Conservation (phyloP, 108 stramenopile species). For the Asterionellopsis glacialis region DNA sequence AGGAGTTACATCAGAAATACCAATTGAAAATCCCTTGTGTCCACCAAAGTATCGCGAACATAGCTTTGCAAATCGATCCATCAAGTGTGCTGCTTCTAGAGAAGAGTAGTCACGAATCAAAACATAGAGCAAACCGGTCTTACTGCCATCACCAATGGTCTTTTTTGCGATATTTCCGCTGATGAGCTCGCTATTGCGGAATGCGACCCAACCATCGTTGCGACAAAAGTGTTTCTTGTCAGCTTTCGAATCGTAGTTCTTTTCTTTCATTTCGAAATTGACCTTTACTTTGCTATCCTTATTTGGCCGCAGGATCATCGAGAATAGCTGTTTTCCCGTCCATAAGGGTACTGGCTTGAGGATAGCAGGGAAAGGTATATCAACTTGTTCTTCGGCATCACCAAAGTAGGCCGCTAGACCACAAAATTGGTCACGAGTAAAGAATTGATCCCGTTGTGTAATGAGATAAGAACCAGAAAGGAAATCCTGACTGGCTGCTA, state of each 20-base stretch:
- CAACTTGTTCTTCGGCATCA: slow-evolving; percentile 88
- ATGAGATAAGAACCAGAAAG: slow-evolving; percentile 91
- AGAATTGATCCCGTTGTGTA: slow-evolving; percentile 94
- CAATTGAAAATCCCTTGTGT: slow-evolving; percentile 94
- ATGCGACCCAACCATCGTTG: slow-evolving; percentile 94
- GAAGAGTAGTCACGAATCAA: slow-evolving; percentile 83
- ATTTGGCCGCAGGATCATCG: slow-evolving; percentile 85
- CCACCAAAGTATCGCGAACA: slow-evolving; percentile 91
- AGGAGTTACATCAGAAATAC: slow-evolving; percentile 97
- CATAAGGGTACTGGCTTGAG: slow-evolving; percentile 89
- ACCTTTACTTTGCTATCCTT: slow-evolving; percentile 49
- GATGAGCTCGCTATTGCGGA: slow-evolving; percentile 89
- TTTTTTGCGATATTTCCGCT: slow-evolving; percentile 95
- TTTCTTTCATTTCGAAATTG: slow-evolving; percentile 93
- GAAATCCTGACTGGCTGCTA: slow-evolving; percentile 97
- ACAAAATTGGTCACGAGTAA: slow-evolving; percentile 85
- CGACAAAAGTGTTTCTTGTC: slow-evolving; percentile 82
- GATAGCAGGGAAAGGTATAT: slow-evolving; percentile 90
- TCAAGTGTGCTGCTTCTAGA: slow-evolving; percentile 65
- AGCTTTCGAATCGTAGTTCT: slow-evolving; percentile 70
- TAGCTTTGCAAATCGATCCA: slow-evolving; percentile 95
- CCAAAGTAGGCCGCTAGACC: slow-evolving; percentile 85
- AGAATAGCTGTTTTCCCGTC: slow-evolving; percentile 98
- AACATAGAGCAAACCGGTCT: slow-evolving; percentile 92
- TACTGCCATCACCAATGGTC: slow-evolving; percentile 94